Percentiles rank a stretch among this genome's conserved stretches.
Evolutionary conservation across 1,139 yeast species (phyloP).

Genomic region (Wickerhamomyces sp.): DNA sequence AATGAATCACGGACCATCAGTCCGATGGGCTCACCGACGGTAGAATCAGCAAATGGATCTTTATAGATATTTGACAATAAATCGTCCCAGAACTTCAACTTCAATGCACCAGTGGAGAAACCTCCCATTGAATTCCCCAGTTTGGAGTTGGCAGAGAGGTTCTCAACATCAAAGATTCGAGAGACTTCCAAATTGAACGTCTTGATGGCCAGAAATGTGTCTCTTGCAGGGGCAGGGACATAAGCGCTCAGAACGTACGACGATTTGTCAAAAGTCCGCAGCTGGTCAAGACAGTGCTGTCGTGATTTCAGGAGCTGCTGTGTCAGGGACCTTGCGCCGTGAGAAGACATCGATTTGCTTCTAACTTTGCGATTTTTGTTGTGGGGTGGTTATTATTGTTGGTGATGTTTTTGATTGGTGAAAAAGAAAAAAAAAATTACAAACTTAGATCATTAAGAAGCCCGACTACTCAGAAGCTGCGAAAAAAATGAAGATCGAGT

Average conservation of each 20-base stretch:
- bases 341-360: no score
- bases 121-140: slow-evolving; percentile 32
- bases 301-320: slow-evolving; percentile 11
- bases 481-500: slow-evolving; percentile 12
- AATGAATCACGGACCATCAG: slow-evolving; percentile 48
- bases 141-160: slow-evolving; percentile 27
- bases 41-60: slow-evolving; percentile 33
- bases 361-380: no score
- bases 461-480: no score
- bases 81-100: slow-evolving; percentile 62
- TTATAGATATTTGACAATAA: slow-evolving; percentile 38
- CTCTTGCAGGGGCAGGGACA: slow-evolving; percentile 61
- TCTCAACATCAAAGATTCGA: slow-evolving; percentile 45
- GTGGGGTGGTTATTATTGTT: no score
- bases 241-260: slow-evolving; percentile 65
- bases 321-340: neutral
- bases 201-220: slow-evolving; percentile 61
- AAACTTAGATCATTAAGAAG: no score
- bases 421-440: no score
- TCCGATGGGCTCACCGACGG: slow-evolving; percentile 62
- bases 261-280: slow-evolving; percentile 52
- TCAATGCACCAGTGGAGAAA: slow-evolving; percentile 45
- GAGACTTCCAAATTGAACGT: slow-evolving; percentile 68
- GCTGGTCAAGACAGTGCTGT: slow-evolving; percentile 6
- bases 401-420: no score